Percentiles rank a stretch among this genome's conserved stretches.
phyloP scores from a whole-genome alignment of 352 stramenopile genomes.

The Globisporangium sylvaticum region DNA sequence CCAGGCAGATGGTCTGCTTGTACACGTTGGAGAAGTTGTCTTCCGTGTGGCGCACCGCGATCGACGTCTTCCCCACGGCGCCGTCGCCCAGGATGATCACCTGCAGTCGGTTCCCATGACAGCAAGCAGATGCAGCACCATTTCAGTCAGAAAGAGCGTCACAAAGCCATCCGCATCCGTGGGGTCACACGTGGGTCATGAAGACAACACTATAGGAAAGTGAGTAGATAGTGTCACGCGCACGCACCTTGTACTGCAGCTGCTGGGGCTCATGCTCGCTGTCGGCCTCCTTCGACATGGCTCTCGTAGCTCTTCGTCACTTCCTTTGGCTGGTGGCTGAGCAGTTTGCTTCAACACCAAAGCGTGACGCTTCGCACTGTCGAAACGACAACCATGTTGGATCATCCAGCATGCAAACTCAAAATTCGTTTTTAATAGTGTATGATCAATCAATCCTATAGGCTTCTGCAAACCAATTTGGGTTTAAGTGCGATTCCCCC shows the following conservation, averaged over 20 bases:
- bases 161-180: not conserved
- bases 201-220: not conserved
- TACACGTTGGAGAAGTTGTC: constrained; percentile 92
- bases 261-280: constrained; percentile 79
- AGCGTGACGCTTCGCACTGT: too few species aligned
- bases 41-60: constrained; percentile 90
- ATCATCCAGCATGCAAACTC: too few species aligned
- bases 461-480: too few species aligned
- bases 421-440: too few species aligned
- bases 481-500: too few species aligned
- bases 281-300: constrained; percentile 83
- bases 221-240: not conserved
- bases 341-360: not conserved
- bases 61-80: constrained; percentile 94
- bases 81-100: constrained; percentile 93
- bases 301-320: not conserved
- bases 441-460: too few species aligned
- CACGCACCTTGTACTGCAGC: constrained; percentile 82
- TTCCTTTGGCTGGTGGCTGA: not conserved
- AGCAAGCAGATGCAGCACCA: not conserved
- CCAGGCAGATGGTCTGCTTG: constrained; percentile 94
- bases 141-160: not conserved
- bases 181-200: not conserved
- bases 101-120: constrained; percentile 28
- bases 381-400: too few species aligned